Conservation (phyloP, 352 stramenopile species). For the Globisporangium lucens region DNA sequence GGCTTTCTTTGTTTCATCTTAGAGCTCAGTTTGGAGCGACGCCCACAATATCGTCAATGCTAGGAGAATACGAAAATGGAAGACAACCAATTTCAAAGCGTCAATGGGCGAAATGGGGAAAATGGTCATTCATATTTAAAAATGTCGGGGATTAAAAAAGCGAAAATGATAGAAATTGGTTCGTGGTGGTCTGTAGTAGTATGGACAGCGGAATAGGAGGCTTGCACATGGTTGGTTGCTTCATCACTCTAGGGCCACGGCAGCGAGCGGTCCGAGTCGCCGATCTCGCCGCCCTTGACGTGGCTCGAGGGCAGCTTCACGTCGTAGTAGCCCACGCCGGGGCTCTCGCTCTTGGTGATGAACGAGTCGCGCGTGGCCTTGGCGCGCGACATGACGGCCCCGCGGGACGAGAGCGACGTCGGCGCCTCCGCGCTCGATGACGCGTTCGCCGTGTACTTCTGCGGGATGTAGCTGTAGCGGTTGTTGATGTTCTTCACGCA, state of each 20-base stretch:
- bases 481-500: slow-evolving; percentile 51
- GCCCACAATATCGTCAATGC: not conserved
- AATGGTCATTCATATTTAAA: not conserved
- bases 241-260: slow-evolving; percentile 38
- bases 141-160: slow-evolving; percentile 3
- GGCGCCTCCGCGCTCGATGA: slow-evolving; percentile 30
- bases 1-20: not conserved
- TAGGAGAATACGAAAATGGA: not conserved
- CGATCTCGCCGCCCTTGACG: slow-evolving; percentile 73
- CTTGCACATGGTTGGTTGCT: not conserved
- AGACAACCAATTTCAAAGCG: not conserved
- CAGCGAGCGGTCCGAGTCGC: slow-evolving; percentile 65
- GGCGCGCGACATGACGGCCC: slow-evolving; percentile 63
- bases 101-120: not conserved
- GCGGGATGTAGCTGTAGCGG: slow-evolving; percentile 69
- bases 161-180: not conserved
- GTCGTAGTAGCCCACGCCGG: slow-evolving; percentile 76
- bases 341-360: slow-evolving; percentile 65
- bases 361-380: slow-evolving; percentile 66
- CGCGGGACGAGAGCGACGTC: slow-evolving; percentile 60
- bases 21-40: not conserved
- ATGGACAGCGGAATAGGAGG: not conserved
- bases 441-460: slow-evolving; percentile 42
- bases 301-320: slow-evolving; percentile 53
- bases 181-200: not conserved